A percentile compares a stretch with the other conserved stretches of the same genome.
These are phyloP conservation scores for Diaporthe sp. DNA, from an alignment of 2,329 filamentous ascomycete genomes.

Conservation along the genomic window DNA sequence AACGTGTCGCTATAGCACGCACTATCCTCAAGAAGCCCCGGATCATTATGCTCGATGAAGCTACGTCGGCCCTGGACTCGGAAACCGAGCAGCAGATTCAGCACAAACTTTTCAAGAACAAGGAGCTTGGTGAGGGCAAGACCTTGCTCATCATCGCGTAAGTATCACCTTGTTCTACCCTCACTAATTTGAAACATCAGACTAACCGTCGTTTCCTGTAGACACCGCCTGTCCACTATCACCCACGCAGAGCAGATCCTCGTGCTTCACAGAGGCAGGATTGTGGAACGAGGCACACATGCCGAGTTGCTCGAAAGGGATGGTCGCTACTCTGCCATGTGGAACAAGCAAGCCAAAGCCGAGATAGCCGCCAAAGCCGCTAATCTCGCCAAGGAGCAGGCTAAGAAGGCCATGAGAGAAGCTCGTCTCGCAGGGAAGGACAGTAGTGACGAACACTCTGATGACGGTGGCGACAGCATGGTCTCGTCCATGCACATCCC, in stretches of 20 bases:
- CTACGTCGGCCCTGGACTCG: slow-evolving; percentile 78
- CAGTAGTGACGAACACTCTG: slow-evolving; percentile 58
- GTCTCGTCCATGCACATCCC: slow-evolving; percentile 60
- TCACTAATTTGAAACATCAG: not conserved
- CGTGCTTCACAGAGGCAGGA: slow-evolving; percentile 81
- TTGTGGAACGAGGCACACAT: slow-evolving; percentile 85
- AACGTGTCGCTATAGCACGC: slow-evolving; percentile 72
- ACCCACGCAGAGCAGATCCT: slow-evolving; percentile 89
- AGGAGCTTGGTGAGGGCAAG: slow-evolving; percentile 81
- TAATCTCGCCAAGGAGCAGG: slow-evolving; percentile 57
- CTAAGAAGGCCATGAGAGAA: slow-evolving; percentile 61
- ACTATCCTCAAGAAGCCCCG: slow-evolving; percentile 79
- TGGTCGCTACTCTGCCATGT: slow-evolving; percentile 87
- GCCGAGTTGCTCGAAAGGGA: slow-evolving; percentile 78
- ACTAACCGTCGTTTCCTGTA: slow-evolving; percentile 50
- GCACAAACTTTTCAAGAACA: slow-evolving; percentile 75
- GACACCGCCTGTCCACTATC: slow-evolving; percentile 87
- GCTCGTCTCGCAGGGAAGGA: slow-evolving; percentile 61
- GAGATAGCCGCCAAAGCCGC: slow-evolving; percentile 78
- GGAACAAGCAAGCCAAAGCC: slow-evolving; percentile 88
- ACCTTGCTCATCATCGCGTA: slow-evolving; percentile 97
- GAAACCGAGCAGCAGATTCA: slow-evolving; percentile 72
- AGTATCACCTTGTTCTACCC: slow-evolving; percentile 50
- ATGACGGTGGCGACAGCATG: slow-evolving; percentile 61
- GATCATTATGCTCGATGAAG: slow-evolving; percentile 79